Percentiles rank a stretch among this genome's conserved stretches.
Conservation (phyloP, 148 eudicot species). For the Camellia granthamiana region DNA sequence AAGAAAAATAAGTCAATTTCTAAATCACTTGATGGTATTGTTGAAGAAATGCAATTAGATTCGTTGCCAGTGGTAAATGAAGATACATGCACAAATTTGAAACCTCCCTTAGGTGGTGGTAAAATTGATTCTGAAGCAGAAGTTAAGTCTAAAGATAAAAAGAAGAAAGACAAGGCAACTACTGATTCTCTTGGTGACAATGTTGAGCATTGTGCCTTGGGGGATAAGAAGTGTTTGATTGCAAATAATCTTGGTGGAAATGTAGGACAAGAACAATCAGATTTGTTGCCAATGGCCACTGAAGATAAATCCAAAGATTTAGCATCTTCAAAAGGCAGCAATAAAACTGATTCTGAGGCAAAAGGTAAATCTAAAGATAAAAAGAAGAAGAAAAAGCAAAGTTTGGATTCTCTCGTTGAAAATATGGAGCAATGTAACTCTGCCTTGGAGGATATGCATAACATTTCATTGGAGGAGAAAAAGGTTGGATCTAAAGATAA, state of each 20-base stretch:
- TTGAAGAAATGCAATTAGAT: constrained; percentile 14
- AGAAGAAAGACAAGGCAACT: constrained; percentile 40
- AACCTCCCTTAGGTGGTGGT: not conserved
- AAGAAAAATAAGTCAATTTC: constrained; percentile 36
- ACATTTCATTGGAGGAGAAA: constrained; percentile 15
- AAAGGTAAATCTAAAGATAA: constrained; percentile 38
- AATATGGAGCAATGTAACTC: constrained; percentile 14
- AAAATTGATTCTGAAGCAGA: constrained; percentile 3
- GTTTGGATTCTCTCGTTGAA: constrained; percentile 12
- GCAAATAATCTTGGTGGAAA: too few species aligned
- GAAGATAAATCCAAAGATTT: too few species aligned
- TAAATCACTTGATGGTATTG: constrained; percentile 22
- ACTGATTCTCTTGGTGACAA: constrained; percentile 15
- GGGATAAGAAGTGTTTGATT: not conserved
- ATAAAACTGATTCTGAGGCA: not conserved
- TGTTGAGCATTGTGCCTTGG: constrained; percentile 8
- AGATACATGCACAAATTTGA: not conserved
- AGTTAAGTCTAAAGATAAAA: constrained; percentile 43
- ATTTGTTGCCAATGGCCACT: too few species aligned
- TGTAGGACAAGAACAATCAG: too few species aligned
- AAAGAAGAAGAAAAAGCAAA: constrained; percentile 46
- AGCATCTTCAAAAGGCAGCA: not conserved
- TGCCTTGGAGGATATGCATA: constrained; percentile 16
- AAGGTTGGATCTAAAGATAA: constrained; percentile 26
- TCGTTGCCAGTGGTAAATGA: constrained; percentile 8